These are phyloP conservation scores for Eurotiales sp. DNA, from an alignment of 2,329 filamentous ascomycete species.

Conservation along the genomic window DNA sequence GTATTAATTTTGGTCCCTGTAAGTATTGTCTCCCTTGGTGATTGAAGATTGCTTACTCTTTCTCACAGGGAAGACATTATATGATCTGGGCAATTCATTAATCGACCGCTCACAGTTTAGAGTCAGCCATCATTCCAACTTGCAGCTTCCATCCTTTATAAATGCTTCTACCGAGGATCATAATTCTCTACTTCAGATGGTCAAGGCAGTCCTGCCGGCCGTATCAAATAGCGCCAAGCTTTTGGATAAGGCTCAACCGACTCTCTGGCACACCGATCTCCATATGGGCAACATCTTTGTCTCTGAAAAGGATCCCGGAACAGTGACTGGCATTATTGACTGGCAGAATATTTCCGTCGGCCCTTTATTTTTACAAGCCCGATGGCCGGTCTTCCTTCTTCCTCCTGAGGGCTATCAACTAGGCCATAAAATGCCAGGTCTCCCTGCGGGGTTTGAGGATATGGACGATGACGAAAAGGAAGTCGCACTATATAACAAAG, in stretches of 20 bases:
- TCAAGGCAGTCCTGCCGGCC: constrained; percentile 11
- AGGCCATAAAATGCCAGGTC: constrained; percentile 17
- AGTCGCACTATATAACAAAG: constrained; percentile 12
- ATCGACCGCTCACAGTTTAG: constrained; percentile 30
- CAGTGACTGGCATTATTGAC: constrained; percentile 19
- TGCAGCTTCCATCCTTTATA: constrained; percentile 26
- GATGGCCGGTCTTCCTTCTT: constrained; percentile 20
- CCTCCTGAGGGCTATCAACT: constrained; percentile 18
- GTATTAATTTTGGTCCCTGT: constrained; percentile 36
- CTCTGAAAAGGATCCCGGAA: constrained; percentile 19
- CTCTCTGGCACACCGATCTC: constrained; percentile 20
- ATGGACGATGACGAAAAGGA: constrained; percentile 19
- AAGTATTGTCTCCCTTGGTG: constrained; percentile 19
- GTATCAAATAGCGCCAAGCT: constrained; percentile 13
- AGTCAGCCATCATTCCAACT: constrained; percentile 28
- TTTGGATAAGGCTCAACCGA: constrained; percentile 15
- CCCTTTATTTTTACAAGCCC: constrained; percentile 20
- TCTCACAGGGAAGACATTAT: constrained; percentile 29
- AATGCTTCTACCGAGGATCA: constrained; percentile 35
- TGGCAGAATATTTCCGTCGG: constrained; percentile 21
- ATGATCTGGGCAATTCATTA: constrained; percentile 29
- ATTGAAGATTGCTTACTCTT: constrained; percentile 18
- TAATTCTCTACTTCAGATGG: constrained; percentile 17
- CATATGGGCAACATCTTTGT: constrained; percentile 31
- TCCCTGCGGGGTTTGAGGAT: constrained; percentile 19